These are phyloP conservation scores for Taphrina communis DNA, from an alignment of 1,139 yeast genomes.

Conservation along the genomic window DNA sequence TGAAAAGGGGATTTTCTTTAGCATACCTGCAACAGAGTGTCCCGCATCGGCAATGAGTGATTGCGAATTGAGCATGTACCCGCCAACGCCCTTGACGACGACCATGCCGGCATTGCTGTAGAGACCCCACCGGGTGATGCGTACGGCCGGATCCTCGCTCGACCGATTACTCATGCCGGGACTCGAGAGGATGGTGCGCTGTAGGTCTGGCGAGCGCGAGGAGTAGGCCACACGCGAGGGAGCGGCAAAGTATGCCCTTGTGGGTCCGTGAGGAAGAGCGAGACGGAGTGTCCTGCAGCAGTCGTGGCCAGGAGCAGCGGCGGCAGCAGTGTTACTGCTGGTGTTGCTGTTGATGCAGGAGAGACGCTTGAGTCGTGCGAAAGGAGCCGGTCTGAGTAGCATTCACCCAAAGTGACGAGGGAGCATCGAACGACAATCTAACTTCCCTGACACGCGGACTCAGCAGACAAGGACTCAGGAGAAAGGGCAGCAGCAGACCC, in stretches of 20 bases:
- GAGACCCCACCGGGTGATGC: constrained; percentile 91
- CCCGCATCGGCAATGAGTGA: constrained; percentile 92
- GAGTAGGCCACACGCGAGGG: constrained; percentile 25
- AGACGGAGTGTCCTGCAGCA: constrained; percentile 3
- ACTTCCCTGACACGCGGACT: neutral
- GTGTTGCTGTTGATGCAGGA: neutral
- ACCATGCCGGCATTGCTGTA: constrained; percentile 85
- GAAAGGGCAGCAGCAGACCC: too few relatives aligned
- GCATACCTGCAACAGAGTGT: constrained; percentile 55
- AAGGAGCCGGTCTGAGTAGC: constrained; percentile 26
- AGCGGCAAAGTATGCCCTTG: constrained; percentile 18
- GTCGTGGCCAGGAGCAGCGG: neutral
- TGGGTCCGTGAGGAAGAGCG: neutral
- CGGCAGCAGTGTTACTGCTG: neutral
- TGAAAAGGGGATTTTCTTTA: neutral
- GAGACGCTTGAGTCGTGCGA: constrained; percentile 16
- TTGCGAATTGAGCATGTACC: constrained; percentile 90
- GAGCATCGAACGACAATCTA: constrained; percentile 7
- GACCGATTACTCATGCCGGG: constrained; percentile 26
- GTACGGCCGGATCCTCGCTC: constrained; percentile 74
- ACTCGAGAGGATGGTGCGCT: constrained; percentile 23
- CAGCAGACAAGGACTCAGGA: too few relatives aligned
- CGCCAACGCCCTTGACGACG: constrained; percentile 83
- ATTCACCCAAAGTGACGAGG: constrained; percentile 13
- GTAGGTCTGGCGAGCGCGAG: constrained; percentile 18